Evolutionary conservation across 768 basidiomycete species (phyloP).

Genomic region (Naganishia vaughanmartiniae): DNA sequence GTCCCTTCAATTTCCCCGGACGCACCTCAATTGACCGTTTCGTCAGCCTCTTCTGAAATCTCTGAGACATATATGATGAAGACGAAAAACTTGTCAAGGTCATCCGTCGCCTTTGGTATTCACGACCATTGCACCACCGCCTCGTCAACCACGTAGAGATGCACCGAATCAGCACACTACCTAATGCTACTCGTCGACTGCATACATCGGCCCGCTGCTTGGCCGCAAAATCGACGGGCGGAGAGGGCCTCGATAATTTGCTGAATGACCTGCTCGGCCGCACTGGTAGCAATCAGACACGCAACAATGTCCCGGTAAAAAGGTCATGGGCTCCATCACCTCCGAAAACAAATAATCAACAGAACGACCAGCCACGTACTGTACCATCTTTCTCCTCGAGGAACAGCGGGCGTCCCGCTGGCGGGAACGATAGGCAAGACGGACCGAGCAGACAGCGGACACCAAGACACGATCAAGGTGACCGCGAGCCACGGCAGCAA

Average conservation of each 20-base stretch:
- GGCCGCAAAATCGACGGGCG: neutral
- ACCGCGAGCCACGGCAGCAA: constrained; percentile 7
- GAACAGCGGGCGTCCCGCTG: neutral
- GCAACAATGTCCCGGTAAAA: neutral
- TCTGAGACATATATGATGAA: neutral
- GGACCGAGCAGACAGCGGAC: constrained; percentile 9
- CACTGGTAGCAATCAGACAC: neutral
- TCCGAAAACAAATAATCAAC: neutral
- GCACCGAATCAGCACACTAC: neutral
- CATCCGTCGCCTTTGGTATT: no score
- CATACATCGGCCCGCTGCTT: constrained; percentile 6
- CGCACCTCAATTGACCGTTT: neutral
- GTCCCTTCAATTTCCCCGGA: neutral
- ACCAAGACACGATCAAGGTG: constrained; percentile 3
- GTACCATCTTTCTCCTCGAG: constrained; percentile 1
- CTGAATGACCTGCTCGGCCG: constrained; percentile 17
- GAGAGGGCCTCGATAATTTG: neutral
- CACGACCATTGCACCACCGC: neutral
- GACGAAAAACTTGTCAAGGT: no score
- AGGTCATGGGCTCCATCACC: constrained; percentile 12
- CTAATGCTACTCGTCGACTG: neutral
- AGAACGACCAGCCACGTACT: neutral
- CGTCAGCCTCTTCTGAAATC: constrained; percentile 9
- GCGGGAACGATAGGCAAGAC: neutral
- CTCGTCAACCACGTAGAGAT: neutral